Conservation (phyloP, 2,329 filamentous ascomycete species). For the Fusarium pininemorale region DNA sequence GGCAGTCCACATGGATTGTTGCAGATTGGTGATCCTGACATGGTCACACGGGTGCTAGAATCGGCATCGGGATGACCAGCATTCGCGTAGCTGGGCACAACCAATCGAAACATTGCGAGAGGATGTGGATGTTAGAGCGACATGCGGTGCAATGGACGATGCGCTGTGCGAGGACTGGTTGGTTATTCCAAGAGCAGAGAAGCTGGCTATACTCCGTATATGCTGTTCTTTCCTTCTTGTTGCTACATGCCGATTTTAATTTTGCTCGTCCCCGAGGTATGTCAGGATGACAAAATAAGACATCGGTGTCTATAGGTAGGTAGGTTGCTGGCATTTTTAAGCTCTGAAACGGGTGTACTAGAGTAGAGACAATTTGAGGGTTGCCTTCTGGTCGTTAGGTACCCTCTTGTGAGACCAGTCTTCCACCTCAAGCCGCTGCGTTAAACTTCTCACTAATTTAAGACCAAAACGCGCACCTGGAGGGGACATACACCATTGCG, state of each 20-base stretch:
- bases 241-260: not conserved
- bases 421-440: not conserved
- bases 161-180: not conserved
- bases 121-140: not conserved
- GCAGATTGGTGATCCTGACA: slow-evolving; percentile 33
- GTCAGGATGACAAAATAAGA: not conserved
- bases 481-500: not conserved
- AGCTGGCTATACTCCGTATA: no score
- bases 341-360: not conserved
- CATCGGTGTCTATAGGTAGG: no score
- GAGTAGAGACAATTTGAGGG: not conserved
- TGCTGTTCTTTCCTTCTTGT: not conserved
- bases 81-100: not conserved
- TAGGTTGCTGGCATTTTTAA: not conserved
- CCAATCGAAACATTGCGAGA: not conserved
- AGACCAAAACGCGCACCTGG: not conserved
- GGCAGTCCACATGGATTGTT: slow-evolving; percentile 8
- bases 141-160: not conserved
- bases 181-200: not conserved
- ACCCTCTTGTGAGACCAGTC: not conserved
- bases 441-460: not conserved
- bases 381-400: not conserved
- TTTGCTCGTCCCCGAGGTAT: not conserved
- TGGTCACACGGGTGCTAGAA: slow-evolving; percentile 21
- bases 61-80: slow-evolving; percentile 16